Evolutionary conservation across 2,329 filamentous ascomycete genomes (phyloP), one percentile per base, ranked within the genome.

Genomic region (Sarocladium strictum): DNA sequence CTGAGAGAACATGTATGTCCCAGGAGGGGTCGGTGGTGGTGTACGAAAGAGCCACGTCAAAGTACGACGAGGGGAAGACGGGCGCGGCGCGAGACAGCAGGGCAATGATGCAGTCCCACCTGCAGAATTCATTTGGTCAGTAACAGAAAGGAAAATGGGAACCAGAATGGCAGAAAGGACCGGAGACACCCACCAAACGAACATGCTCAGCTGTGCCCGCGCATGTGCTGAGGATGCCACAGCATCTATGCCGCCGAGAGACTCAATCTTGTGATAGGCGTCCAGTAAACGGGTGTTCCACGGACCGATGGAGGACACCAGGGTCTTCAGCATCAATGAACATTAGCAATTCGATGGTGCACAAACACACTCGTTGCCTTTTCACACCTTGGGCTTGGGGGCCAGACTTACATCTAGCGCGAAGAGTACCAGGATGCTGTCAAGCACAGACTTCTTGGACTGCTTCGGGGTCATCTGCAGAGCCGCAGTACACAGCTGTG

Each of bases 171-270:
- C n/a, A n/a, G n/a, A n/a, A n/a, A n/a, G n/a, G 32, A 15, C 32
- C 17, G 19, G 27, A 33, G 17, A 21, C 23, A 53, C 56, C 49
- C n/a, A 58, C 56, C 56, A 58, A 26, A 56, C 37, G 17, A 58
- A 55, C 56, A 58, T 58, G 12, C 53, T 53, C 14, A 58, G 43
- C 52, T 56, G 56, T 17, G 54, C 51, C 3, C 29, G 51, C 21
- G 53, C 43, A 29, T 52, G 40, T 14, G 54, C 35, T 3, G 49
- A 56, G 14, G 17, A 17, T 19, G 49, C 23, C 2, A 53, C 11
- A 32, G 54, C 54, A 45, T 45, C 40, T 24, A 54, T 37, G 10
- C 56, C 54, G 11, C 56, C 54, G 17, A 53, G 35, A 14, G 26
- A 47, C 23, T 54, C 56, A 38, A 54, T 53, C 38, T 38, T 56